phyloP scores from a whole-genome alignment of 2,329 filamentous ascomycete species.

The Claviceps maximensis region DNA sequence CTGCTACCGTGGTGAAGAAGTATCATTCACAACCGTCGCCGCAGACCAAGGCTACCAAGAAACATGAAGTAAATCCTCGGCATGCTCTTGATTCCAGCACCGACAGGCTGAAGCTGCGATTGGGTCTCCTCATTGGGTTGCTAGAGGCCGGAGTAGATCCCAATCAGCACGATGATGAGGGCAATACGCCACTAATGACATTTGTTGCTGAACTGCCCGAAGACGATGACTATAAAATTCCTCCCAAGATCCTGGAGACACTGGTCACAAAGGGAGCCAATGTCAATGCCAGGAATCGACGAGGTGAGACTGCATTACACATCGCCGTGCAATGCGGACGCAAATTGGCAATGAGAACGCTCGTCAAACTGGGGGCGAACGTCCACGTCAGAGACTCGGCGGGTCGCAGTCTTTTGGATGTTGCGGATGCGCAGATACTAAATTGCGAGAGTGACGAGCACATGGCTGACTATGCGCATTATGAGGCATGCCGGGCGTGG shows the following conservation, averaged over 20 bases:
- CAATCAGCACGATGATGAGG: constrained; percentile 38
- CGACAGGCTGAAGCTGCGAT: constrained; percentile 16
- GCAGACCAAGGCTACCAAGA: constrained; percentile 5
- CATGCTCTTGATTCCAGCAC: constrained; percentile 22
- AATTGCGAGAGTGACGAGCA: constrained; percentile 15
- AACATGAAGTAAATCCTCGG: constrained; percentile 10
- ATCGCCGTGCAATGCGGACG: constrained; percentile 39
- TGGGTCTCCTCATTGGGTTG: constrained; percentile 15
- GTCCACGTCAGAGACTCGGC: constrained; percentile 32
- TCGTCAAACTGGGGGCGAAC: constrained; percentile 34
- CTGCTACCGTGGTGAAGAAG: constrained; percentile 24
- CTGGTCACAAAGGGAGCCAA: constrained; percentile 30
- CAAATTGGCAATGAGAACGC: constrained; percentile 35
- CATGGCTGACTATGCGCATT: constrained; percentile 25
- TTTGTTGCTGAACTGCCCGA: constrained; percentile 37
- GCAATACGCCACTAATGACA: constrained; percentile 42
- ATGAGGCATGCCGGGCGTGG: constrained; percentile 32
- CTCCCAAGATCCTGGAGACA: constrained; percentile 30
- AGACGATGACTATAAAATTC: constrained; percentile 35
- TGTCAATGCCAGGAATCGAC: constrained; percentile 37
- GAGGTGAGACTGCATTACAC: constrained; percentile 42
- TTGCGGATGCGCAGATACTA: constrained; percentile 28
- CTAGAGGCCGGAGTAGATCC: constrained; percentile 28
- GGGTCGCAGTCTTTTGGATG: constrained; percentile 31
- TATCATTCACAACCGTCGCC: constrained; percentile 11